Evolutionary conservation across 2,329 filamentous ascomycete species (phyloP), one percentile per base, ranked within the genome.

Genomic region (Arthrobotrys sinensis): DNA sequence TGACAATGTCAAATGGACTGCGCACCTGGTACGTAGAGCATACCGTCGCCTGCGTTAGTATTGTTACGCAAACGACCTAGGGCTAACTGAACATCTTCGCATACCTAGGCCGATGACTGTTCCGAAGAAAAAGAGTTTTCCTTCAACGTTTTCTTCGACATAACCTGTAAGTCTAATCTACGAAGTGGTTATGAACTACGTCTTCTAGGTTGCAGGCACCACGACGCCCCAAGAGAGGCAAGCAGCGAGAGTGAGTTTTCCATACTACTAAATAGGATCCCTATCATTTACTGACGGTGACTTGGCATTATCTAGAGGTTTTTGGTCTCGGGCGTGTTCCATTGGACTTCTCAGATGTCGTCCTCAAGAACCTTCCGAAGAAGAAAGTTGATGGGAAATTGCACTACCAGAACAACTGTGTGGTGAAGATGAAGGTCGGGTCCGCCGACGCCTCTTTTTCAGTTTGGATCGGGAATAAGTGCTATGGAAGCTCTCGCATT

Each of bases 1-100:
- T 24, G 69, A 66, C 36, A 73, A 70, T 24, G 53, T 73, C 1
- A n/a, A 73, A 21, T 73, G 69, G 69, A 19, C 62, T 45, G 69
- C 69, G n/a, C 45, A 46, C 5, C 6, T 73, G 19, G 69, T 73
- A 34, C 8, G 69, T n/a, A n/a, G 40, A 45, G 24, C 24, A 28
- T 28, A 28, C 24, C 24, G 24, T 28, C 24, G 4, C 24, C 24
- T 28, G 2, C 24, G 24, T 28, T 4, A 28, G 24, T 28, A 28
- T 28, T 38, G 36, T 38, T 38, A 10, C 12, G 6, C 36, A 38
- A 12, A 38, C 36, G 36, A 12, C 6, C 8, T 38, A 28, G 24
- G 3, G 36, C 36, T 38, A 38, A 45, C 40, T 6, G 12, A 32
- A n/a, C 14, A 19, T 12, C 24, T 6, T 19, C 11, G 11, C 3